phyloP scores from a whole-genome alignment of 257 asterid species.

The Jacaranda mimosifolia region DNA sequence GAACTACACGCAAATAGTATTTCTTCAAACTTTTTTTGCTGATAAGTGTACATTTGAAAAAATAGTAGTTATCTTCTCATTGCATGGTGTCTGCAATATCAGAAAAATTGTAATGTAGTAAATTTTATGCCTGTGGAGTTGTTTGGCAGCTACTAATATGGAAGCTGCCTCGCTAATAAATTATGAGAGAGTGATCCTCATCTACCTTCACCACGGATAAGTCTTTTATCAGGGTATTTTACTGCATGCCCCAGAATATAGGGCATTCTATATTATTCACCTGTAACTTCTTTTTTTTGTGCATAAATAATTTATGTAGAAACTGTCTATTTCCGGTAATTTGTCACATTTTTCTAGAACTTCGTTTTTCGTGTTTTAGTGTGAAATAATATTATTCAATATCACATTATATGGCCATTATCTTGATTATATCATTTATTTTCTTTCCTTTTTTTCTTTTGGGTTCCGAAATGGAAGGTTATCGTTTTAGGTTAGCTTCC shows the following conservation, averaged over 20 bases:
- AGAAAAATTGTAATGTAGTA: not conserved
- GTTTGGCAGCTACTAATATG: conserved; percentile 4
- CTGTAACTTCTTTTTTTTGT: conserved; percentile 9
- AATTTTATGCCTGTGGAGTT: conserved; percentile 27
- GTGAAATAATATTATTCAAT: not conserved
- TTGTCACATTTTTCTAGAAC: not conserved
- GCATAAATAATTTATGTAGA: not conserved
- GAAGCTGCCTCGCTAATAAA: conserved; percentile 9
- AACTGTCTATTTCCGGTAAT: not conserved
- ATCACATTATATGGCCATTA: conserved; percentile 9
- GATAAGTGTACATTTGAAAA: not conserved
- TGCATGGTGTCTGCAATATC: not conserved
- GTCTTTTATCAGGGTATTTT: not conserved
- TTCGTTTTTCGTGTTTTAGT: not conserved
- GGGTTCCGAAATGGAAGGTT: conserved; percentile 56
- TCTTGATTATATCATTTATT: conserved; percentile 27
- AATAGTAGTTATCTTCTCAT: not conserved
- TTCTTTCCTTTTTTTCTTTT: conserved; percentile 7
- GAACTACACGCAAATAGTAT: not conserved
- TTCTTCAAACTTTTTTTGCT: not conserved
- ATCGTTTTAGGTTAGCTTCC: conserved; percentile 78
- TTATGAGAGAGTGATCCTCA: conserved; percentile 25
- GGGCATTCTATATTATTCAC: not conserved
- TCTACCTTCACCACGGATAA: conserved; percentile 17
- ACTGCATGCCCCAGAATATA: conserved; percentile 15